These are phyloP conservation scores for Lasiosphaeriaceae sp. DNA, from an alignment of 495 filamentous ascomycete species.

Conservation along the genomic window DNA sequence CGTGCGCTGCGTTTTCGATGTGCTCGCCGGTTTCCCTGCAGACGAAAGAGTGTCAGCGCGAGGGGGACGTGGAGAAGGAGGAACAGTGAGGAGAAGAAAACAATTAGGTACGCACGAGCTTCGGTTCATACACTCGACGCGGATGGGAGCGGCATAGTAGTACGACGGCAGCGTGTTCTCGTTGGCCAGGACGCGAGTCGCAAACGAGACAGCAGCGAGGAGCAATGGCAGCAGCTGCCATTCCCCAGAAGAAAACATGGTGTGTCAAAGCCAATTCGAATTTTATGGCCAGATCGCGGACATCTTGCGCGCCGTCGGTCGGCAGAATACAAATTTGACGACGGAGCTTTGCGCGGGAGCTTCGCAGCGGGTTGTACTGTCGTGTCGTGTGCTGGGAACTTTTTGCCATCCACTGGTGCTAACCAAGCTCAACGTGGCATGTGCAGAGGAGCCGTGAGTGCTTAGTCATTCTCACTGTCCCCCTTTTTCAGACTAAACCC, in stretches of 20 bases:
- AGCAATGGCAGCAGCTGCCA: constrained; percentile 1
- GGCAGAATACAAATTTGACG: too few species aligned
- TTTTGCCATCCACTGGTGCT: too few species aligned
- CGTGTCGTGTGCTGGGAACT: too few species aligned
- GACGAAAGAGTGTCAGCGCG: background rate
- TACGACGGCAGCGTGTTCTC: constrained; percentile 41
- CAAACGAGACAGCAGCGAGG: background rate
- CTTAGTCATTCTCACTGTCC: too few species aligned
- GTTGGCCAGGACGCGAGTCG: constrained; percentile 6
- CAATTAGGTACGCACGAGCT: constrained; percentile 53
- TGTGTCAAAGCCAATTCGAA: background rate
- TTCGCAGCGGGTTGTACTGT: too few species aligned
- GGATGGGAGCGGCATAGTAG: constrained; percentile 45
- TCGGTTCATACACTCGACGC: constrained; percentile 53
- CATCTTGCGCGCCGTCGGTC: too few species aligned
- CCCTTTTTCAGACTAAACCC: too few species aligned
- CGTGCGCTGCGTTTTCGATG: constrained; percentile 72
- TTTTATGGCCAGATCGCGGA: background rate
- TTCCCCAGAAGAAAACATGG: background rate
- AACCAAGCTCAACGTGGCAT: too few species aligned
- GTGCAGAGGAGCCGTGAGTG: too few species aligned
- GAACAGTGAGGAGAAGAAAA: constrained; percentile 1
- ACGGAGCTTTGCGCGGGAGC: too few species aligned
- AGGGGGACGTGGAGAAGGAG: background rate
- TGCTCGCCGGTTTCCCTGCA: constrained; percentile 63